Base-by-base conservation (phyloP, 768 basidiomycete species). In the Lactifluus piperatus region DNA sequence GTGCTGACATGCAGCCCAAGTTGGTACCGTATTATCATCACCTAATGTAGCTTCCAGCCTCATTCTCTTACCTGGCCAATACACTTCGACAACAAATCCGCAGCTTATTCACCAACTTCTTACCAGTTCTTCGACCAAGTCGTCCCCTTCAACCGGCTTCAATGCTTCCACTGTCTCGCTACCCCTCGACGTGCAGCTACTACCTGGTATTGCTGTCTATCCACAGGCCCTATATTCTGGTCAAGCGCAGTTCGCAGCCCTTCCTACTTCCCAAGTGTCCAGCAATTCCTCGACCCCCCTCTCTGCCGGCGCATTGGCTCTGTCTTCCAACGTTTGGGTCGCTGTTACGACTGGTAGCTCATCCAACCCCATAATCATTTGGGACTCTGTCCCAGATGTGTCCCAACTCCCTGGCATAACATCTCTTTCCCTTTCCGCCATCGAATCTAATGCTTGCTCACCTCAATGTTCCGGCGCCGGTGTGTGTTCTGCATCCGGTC, bases 361-460 rank as follows among this genome's bases (percentile, higher is more conserved):
- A 27, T 57, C 66, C 29, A 79, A 77, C 57, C 84, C 85, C 26
- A 68, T 90, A 16, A 76, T 92, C 22, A 67, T 94, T 32, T 94
- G 89, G 88, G 82, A 89, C 60, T 81, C 86, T 10, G 73, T 93
- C 46, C 84, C 91, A 11, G 90, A 94, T 66, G 67, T 86, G 22
- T 72, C 80, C 2, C 84, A 91, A 68, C 76, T 91, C 14, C 85
- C 88, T 3, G 70, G 77, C 0, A 75, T 74, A 30, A 58, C 65
- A 22, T 74, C 80, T 0, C 72, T 90, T n/a, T 74, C 79, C 1
- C 73, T 91, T n/a, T 70, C 85, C 43, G 83, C 83, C 63, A 75
- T 93, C 62, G 81, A 90, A 68, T 91, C 88, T 4, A 75, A 81
- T 0, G 75, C 83, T 0, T 94, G 92, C 68, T 83, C 86, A 0